These are phyloP conservation scores for Sechiopsis laciniata DNA, from an alignment of 306 rosid species.

Conservation along the genomic window DNA sequence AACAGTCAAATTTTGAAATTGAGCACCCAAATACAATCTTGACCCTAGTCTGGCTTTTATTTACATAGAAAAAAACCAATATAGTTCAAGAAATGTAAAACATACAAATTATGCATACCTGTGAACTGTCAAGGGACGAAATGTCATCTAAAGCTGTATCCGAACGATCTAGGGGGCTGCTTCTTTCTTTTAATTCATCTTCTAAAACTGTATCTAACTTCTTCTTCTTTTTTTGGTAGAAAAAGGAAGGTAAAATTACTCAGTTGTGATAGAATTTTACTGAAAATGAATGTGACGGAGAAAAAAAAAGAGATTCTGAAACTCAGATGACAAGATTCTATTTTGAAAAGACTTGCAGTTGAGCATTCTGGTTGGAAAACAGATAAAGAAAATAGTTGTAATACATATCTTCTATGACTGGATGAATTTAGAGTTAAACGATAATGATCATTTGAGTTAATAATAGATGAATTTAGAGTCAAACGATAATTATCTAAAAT, in stretches of 20 bases:
- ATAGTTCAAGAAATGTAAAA: neutral
- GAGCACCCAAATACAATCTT: neutral
- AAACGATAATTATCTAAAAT: too few species aligned
- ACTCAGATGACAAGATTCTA: neutral
- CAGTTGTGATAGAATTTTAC: neutral
- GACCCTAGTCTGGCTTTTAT: neutral
- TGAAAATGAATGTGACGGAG: conserved; percentile 15
- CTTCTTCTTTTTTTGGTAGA: conserved; percentile 2
- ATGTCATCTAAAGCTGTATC: conserved; percentile 28
- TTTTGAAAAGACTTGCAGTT: neutral
- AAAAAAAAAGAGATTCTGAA: conserved; percentile 1
- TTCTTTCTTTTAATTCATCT: conserved; percentile 36
- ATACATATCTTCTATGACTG: neutral
- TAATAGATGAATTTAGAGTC: too few species aligned
- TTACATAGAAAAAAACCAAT: conserved; percentile 8
- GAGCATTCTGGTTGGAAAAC: conserved; percentile 6
- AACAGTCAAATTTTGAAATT: neutral
- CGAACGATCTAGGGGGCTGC: conserved; percentile 25
- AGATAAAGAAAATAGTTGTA: neutral
- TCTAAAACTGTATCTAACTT: conserved; percentile 36
- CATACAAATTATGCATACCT: conserved; percentile 36
- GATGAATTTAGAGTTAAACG: neutral
- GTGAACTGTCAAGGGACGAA: conserved; percentile 29
- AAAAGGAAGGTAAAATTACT: conserved; percentile 11
- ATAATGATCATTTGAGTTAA: too few species aligned